A percentile compares a stretch with the other conserved stretches of the same genome.
phyloP scores from a whole-genome alignment of 148 eudicot genomes.

The Gaultheria prostrata region DNA sequence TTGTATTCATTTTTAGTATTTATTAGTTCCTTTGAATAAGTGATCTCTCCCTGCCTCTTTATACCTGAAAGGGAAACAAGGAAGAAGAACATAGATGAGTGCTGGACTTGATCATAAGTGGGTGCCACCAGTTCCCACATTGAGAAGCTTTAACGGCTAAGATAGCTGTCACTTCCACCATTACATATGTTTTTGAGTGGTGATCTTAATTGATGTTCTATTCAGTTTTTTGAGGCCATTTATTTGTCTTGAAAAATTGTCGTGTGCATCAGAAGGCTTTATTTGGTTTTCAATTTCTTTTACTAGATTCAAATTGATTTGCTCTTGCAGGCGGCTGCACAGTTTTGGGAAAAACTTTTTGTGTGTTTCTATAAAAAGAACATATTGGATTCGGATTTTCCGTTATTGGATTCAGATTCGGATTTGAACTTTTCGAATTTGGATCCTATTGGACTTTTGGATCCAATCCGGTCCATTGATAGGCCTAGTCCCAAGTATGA shows the following conservation, averaged over 20 bases:
- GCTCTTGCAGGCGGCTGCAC: constrained; percentile 10
- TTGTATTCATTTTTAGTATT: not conserved
- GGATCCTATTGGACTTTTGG: no score
- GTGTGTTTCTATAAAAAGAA: no score
- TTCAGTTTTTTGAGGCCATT: not conserved
- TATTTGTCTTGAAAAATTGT: not conserved
- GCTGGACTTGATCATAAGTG: not conserved
- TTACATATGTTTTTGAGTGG: not conserved
- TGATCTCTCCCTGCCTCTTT: not conserved
- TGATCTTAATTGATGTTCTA: not conserved
- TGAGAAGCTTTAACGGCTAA: constrained; percentile 1
- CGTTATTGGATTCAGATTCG: no score
- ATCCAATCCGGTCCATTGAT: no score
- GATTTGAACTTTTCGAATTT: no score
- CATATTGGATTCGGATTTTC: no score
- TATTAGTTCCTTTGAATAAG: not conserved
- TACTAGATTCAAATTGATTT: not conserved
- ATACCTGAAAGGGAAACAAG: not conserved
- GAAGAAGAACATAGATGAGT: not conserved
- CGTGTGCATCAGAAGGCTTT: not conserved
- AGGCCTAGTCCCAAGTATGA: no score
- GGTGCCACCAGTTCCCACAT: not conserved
- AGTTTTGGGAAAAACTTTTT: constrained; percentile 27
- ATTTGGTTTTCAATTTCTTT: not conserved
- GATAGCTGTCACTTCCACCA: not conserved